These are phyloP conservation scores for Marchantia polymorpha DNA, from an alignment of 225 moss, liverwort and hornwort species.

Conservation along the genomic window DNA sequence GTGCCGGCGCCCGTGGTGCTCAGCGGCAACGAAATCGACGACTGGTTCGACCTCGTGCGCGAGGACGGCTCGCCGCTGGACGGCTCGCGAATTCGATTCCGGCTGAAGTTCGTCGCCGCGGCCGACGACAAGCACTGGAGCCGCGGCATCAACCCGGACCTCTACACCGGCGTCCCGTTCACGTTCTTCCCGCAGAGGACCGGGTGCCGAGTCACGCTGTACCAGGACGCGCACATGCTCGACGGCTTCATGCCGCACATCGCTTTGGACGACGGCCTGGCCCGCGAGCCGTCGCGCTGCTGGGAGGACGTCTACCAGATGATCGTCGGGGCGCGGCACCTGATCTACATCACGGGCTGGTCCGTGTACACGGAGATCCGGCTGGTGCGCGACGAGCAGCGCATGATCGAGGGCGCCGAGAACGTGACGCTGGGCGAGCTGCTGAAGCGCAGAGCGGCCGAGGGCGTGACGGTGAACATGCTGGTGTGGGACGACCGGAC, in stretches of 20 bases:
- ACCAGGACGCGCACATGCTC: constrained; percentile 65
- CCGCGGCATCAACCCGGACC: constrained; percentile 24
- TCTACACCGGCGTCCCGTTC: constrained; percentile 52
- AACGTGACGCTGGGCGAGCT: constrained; percentile 59
- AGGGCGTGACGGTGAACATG: constrained; percentile 68
- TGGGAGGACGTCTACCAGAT: constrained; percentile 68
- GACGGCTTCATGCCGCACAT: constrained; percentile 60
- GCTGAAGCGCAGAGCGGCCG: constrained; percentile 54
- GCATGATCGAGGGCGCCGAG: constrained; percentile 46
- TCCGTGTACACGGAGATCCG: constrained; percentile 63
- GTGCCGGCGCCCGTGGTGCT: constrained; percentile 34
- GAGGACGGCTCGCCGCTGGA: constrained; percentile 26
- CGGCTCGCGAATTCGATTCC: constrained; percentile 34
- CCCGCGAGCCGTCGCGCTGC: constrained; percentile 47
- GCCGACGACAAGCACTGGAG: constrained; percentile 62
- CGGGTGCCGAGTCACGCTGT: constrained; percentile 64
- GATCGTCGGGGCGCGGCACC: constrained; percentile 40
- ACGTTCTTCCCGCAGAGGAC: constrained; percentile 58
- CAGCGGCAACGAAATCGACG: constrained; percentile 36
- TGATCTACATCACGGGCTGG: too few relatives aligned
- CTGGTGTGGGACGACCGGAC: constrained; percentile 75
- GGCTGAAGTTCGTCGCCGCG: constrained; percentile 47
- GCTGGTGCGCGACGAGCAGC: constrained; percentile 52
- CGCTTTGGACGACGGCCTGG: constrained; percentile 40
- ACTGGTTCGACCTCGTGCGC: constrained; percentile 52